Evolutionary conservation across 305 asterid species (phyloP).

Genomic region (Solanum hybrid): DNA sequence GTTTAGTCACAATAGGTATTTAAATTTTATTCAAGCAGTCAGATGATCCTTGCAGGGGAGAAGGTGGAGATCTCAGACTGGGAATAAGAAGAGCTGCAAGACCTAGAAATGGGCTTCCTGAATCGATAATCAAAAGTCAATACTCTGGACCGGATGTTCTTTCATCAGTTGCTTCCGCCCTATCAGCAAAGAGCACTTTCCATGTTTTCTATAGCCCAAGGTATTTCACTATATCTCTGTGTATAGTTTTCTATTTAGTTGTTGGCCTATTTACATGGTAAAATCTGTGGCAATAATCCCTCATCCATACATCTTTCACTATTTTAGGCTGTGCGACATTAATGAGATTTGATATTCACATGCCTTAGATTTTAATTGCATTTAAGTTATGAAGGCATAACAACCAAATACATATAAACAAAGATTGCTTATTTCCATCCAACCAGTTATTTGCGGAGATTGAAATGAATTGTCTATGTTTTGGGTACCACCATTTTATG

Average conservation of each 20-base stretch:
- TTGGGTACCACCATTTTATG: not conserved
- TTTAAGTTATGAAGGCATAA: not conserved
- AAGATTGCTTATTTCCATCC: not conserved
- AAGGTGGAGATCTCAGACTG: constrained; percentile 68
- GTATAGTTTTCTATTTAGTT: not conserved
- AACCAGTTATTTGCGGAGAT: not conserved
- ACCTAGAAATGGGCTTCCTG: constrained; percentile 80
- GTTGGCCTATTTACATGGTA: not conserved
- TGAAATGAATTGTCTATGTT: not conserved
- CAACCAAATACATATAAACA: not conserved
- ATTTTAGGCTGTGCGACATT: not conserved
- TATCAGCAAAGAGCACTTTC: constrained; percentile 45
- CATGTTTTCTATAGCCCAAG: constrained; percentile 79
- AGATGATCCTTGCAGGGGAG: constrained; percentile 54
- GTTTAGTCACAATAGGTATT: not conserved
- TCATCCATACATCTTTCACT: not conserved
- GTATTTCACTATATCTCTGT: constrained; percentile 21
- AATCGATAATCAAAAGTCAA: constrained; percentile 63
- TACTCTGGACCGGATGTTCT: constrained; percentile 60
- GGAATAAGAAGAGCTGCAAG: constrained; percentile 95
- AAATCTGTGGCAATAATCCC: not conserved
- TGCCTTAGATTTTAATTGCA: not conserved
- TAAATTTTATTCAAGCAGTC: not conserved
- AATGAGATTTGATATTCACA: not conserved
- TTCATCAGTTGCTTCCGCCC: constrained; percentile 63